Base-by-base conservation (phyloP, 1,139 yeast genomes). In the Yamadazyma oceani region DNA sequence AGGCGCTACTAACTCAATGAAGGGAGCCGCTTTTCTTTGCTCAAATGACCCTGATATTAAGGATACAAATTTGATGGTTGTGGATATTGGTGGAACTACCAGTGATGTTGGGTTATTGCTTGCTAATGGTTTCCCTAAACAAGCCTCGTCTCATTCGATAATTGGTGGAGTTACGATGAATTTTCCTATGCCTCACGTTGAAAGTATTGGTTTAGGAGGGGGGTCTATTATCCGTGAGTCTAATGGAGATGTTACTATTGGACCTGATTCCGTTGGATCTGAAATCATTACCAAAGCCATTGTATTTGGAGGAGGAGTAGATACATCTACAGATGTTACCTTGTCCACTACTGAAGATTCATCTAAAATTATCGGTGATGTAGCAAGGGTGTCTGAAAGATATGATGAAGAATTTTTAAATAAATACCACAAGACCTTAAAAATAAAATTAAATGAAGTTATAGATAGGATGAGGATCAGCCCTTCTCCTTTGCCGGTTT, bases 1-100 rank as follows among this genome's bases (percentile, higher is more conserved):
- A 4, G 74, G 74, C 24, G 68, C 74, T 0, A 68, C 74, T 7
- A 68, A 68, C 44, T 67, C 73, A 4, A 69, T 68, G 75, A 52
- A 73, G 46, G 75, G 74, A 23, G 75, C 74, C 1, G 62, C 72
- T 0, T 64, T 66, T 39, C 45, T 66, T 14, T 62, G 70, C 34
- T 49, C 64, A 11, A 43, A 45, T n/a, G 60, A 60, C n/a, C n/a
- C n/a, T 15, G 56, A 51, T 11, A 44, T 57, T 8, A 28, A 42
- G 5, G 67, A 62, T 4, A 44, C 58, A 33, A 38, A 49, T 15
- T 54, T 58, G 4, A 53, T 66, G 34, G 72, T 68, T 12, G 62
- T 66, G 29, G 74, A 69, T 44, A 60, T 68, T 30, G 74, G 74
- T 14, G 75, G 74, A 5, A 68, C 75, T 10, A 69, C 74, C 3